These are phyloP conservation scores for Boletales sp. DNA, from an alignment of 768 basidiomycete genomes.

Conservation along the genomic window DNA sequence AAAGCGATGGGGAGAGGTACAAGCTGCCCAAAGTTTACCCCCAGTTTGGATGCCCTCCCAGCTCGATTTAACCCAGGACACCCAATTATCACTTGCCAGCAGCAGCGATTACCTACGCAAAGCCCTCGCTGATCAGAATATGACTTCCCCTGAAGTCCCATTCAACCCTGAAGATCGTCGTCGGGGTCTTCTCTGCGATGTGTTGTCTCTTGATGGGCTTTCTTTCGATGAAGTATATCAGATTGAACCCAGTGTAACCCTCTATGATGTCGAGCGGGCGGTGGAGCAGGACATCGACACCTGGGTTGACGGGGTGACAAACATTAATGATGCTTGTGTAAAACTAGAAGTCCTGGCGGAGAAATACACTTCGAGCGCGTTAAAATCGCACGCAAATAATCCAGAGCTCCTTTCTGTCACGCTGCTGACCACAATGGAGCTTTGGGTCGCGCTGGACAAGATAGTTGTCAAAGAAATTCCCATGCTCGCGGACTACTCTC, in stretches of 20 bases:
- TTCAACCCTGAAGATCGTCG: slow-evolving; percentile 1
- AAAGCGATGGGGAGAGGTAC: slow-evolving; percentile 33
- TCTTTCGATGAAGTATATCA: slow-evolving; percentile 14
- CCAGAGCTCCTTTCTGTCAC: slow-evolving; percentile 38
- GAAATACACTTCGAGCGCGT: slow-evolving; percentile 26
- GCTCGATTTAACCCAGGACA: slow-evolving; percentile 30
- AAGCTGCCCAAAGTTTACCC: slow-evolving; percentile 19
- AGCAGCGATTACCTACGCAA: slow-evolving; percentile 27
- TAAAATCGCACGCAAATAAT: slow-evolving; percentile 26
- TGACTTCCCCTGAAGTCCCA: background rate
- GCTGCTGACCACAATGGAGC: slow-evolving; percentile 41
- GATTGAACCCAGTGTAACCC: slow-evolving; percentile 12
- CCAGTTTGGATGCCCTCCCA: slow-evolving; percentile 27
- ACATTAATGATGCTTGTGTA: slow-evolving; percentile 20
- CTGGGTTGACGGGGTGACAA: slow-evolving; percentile 29
- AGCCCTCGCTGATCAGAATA: slow-evolving; percentile 3
- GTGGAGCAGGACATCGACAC: slow-evolving; percentile 28
- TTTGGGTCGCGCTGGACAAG: slow-evolving; percentile 48
- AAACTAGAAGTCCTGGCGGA: slow-evolving; percentile 25
- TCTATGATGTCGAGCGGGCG: slow-evolving; percentile 37
- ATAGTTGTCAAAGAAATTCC: slow-evolving; percentile 32
- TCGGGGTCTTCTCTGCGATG: slow-evolving; percentile 16
- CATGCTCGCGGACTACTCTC: slow-evolving; percentile 41
- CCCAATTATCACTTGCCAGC: slow-evolving; percentile 29
- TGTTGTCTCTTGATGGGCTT: slow-evolving; percentile 7